Base-by-base conservation (phyloP, 2,329 filamentous ascomycete species). In the Penicillium sp. region DNA sequence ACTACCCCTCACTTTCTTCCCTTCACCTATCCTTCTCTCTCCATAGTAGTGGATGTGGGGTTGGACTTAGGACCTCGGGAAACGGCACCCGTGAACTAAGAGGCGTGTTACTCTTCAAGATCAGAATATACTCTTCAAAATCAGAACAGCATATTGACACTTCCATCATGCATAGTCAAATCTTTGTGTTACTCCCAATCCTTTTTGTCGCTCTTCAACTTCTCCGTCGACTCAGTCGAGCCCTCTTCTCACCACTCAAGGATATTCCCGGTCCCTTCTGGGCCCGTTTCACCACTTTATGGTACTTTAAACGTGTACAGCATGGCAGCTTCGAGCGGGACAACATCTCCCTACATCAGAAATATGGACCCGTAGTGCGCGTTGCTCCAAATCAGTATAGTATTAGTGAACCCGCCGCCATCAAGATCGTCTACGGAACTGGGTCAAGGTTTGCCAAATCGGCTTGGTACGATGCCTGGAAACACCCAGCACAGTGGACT, bases 311-410 rank as follows among this genome's bases (percentile, higher is more conserved):
- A 2, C 63, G 63, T 3, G 61, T 75, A 5, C 58, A 56, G 10
- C 54, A 55, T 0, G 70, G 70, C 4, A 53, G 63, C 6, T 69
- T 74, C 56, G 57, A 73, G 49, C 52, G 65, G 40, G 59, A 68
- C 52, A 67, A 70, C 46, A 63, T 75, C 52, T 49, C 47, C 0
- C 60, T 75, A 1, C 73, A 75, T 44, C 49, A 59, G 18, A 58
- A 63, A 47, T 70, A 74, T 48, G 72, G 72, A 0, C 50, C 65
- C 0, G 59, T 78, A n/a, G 67, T 77, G 0, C 71, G 75, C 0
- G 69, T 77, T 44, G 73, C 71, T 0, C 75, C 74, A 0, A 67
- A 74, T 14, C 69, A 76, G 6, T 77, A 76, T 44, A 75, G 70
- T 28, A 63, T 79, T 49, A 65, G 64, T 27, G 68, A 75, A 43